Conservation (phyloP, 176 grass and related monocot species). For the Aegilops speltoides region DNA sequence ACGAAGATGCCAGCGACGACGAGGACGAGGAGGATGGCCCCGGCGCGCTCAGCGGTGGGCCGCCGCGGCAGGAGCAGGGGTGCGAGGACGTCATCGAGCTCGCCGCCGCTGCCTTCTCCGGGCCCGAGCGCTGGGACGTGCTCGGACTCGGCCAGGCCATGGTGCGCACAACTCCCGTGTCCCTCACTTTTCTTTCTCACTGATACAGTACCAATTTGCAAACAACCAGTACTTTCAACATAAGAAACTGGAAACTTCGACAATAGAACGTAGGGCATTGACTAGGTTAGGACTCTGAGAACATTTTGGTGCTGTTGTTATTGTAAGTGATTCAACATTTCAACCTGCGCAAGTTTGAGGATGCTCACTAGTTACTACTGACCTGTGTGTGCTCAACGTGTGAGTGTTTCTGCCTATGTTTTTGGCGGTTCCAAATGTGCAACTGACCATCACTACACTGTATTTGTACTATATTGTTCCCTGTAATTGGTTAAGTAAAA, state of each 20-base stretch:
- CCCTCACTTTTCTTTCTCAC: neutral
- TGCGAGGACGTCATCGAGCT: conserved; percentile 34
- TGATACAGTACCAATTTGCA: neutral
- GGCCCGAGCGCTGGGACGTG: conserved; percentile 79
- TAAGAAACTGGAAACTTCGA: neutral
- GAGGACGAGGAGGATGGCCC: conserved; percentile 40
- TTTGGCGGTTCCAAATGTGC: neutral
- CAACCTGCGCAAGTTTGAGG: neutral
- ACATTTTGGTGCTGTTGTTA: neutral
- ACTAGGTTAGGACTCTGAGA: neutral
- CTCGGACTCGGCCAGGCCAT: conserved; percentile 93
- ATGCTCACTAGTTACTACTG: neutral
- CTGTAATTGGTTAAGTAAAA: neutral
- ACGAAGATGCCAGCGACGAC: conserved; percentile 47
- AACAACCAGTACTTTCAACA: neutral
- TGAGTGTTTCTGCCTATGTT: neutral
- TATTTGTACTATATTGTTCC: neutral
- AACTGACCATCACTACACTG: neutral
- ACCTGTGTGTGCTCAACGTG: neutral
- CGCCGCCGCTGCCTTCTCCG: conserved; percentile 9
- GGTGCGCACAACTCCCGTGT: conserved; percentile 38
- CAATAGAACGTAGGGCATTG: neutral
- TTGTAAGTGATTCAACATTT: neutral
- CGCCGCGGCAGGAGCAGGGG: neutral
- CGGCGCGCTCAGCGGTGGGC: neutral